A percentile compares a stretch with the other conserved stretches of the same genome.
Evolutionary conservation across 225 moss, liverwort and hornwort species (phyloP).

Genomic region (Polytrichum commune): DNA sequence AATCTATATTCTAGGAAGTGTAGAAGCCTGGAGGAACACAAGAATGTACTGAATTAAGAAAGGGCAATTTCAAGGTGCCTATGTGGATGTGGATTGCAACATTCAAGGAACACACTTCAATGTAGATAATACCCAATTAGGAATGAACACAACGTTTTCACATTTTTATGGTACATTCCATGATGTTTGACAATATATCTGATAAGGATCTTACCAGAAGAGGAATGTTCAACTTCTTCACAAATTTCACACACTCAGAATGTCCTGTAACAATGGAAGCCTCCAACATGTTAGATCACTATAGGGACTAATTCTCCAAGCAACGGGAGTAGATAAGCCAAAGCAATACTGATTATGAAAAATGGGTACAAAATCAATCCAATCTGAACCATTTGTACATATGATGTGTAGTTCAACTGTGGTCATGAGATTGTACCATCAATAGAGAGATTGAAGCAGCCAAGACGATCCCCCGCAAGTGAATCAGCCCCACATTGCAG

Average conservation of each 20-base stretch:
- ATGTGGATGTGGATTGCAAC: not conserved
- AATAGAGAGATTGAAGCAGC: constrained; percentile 97
- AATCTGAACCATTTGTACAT: too few species aligned
- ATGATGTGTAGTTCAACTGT: too few species aligned
- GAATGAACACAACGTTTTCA: too few species aligned
- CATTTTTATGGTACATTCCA: too few species aligned
- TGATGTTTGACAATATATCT: too few species aligned
- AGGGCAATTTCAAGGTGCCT: not conserved
- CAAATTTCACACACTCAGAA: constrained; percentile 90
- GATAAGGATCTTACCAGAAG: constrained; percentile 56
- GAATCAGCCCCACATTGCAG: constrained; percentile 99
- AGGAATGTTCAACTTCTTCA: constrained; percentile 88
- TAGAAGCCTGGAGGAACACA: constrained; percentile 4
- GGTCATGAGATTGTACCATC: constrained; percentile 43
- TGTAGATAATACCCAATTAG: too few species aligned
- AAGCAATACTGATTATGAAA: too few species aligned
- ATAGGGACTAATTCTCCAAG: too few species aligned
- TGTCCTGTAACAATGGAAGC: constrained; percentile 47
- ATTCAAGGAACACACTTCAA: too few species aligned
- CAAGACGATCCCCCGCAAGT: constrained; percentile 96
- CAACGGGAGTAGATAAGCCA: too few species aligned
- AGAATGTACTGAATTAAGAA: not conserved
- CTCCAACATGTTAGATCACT: too few species aligned
- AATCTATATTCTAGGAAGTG: not conserved
- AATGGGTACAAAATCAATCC: too few species aligned